phyloP scores from a whole-genome alignment of 2,329 filamentous ascomycete genomes.

The Fusarium sp. region DNA sequence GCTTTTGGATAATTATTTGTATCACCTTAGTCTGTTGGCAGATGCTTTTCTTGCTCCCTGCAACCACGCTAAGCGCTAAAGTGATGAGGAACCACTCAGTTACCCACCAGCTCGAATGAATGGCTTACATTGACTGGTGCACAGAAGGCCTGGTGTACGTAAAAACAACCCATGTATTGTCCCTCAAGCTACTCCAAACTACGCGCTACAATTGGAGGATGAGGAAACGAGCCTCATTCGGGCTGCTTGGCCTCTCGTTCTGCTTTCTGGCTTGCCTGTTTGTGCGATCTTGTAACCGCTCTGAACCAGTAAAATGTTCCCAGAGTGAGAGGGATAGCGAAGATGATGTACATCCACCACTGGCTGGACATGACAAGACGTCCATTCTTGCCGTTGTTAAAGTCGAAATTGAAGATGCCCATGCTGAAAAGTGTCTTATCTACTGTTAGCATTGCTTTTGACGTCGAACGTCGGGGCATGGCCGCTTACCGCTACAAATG shows the following conservation, averaged over 20 bases:
- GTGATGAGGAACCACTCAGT: not conserved
- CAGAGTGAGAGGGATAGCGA: not conserved
- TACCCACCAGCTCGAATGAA: not conserved
- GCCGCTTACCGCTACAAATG: not conserved
- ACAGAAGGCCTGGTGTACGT: not conserved
- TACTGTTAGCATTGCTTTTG: no score
- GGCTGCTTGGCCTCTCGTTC: not conserved
- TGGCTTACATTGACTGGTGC: not conserved
- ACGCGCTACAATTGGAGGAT: fast-evolving
- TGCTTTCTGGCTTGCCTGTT: not conserved
- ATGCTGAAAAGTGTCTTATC: not conserved
- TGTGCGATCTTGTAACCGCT: not conserved
- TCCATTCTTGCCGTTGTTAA: not conserved
- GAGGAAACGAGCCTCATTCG: not conserved
- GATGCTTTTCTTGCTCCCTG: not conserved
- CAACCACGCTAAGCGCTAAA: not conserved
- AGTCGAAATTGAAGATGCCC: not conserved
- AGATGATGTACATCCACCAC: not conserved
- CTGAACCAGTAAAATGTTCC: not conserved
- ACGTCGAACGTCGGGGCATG: not conserved
- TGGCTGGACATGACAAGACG: not conserved
- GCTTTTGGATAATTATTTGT: fast-evolving
- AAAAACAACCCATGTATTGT: not conserved
- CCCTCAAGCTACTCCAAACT: fast-evolving
- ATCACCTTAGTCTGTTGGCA: fast-evolving